Base-by-base conservation (phyloP, 495 filamentous ascomycete genomes). In the Penicillium simplicissimum region DNA sequence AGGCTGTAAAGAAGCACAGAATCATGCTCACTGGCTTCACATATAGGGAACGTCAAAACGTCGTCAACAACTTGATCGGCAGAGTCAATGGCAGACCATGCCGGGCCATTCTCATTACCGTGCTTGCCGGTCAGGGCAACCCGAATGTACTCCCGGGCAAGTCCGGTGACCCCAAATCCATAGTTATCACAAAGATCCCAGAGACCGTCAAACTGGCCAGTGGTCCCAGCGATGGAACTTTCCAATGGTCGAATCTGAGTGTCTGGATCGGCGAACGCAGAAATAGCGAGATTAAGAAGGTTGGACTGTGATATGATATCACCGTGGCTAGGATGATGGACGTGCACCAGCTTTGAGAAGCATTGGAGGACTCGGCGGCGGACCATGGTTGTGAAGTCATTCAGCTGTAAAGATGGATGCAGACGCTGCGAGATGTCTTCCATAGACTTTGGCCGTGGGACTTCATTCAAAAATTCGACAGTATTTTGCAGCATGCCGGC, bases 121-220 rank as follows among this genome's bases (percentile, higher is more conserved):
- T 90, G 85, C 63, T 92, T 87, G 40, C 90, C 89, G 25, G 88
- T 85, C 58, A 96, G 81, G 8, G 82, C 81, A 63, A 84, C 84
- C 31, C 90, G 77, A 57, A 89, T 84, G 71, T 95, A 91, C 2
- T 92, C 90, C 28, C 87, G 80, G 6, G 96, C 85, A 35, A 97
- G 80, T 19, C 94, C 90, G 14, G 91, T 95, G 17, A 98, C 87
- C 1, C 95, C 95, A 75, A 96, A 98, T 1, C 92, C 95, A 62
- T 87, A 91, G 71, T 97, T 98, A 70, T 99, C 95, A 14, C 87
- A 91, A 40, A 96, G 83, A 57, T 98, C 95, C 95, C 95, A 99
- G 21, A 99, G 83, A 3, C 83, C 90, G 60, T 99, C 95, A 67
- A 98, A 97, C 33, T 85, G 89, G 0, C 89, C 91, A 4, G 91